Evolutionary conservation across 2,329 filamentous ascomycete species (phyloP), one percentile per base, ranked within the genome.

Genomic region (Colletotrichum nymphaeae): DNA sequence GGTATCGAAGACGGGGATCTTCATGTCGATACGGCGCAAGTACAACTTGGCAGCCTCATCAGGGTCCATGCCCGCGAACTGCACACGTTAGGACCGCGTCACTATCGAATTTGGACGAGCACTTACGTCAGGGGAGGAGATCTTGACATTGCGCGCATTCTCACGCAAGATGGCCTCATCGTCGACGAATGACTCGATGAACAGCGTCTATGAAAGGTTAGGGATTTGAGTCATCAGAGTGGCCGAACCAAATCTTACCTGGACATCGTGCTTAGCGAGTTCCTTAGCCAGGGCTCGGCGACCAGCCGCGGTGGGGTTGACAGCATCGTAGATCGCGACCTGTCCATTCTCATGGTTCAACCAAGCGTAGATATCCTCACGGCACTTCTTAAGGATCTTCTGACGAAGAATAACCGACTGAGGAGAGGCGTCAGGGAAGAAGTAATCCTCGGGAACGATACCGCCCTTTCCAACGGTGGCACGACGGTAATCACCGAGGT

Each of bases 281-380:
- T 99, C 97, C 83, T 97, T 98, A 5, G 95, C 95, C 22, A 99
- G 86, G 12, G 95, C 93, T 69, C 93, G 91, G 59, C 97, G 91
- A 19, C 95, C 95, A 71, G 90, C 91, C 24, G 94, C 92, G 24
- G 97, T 92, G 5, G 96, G 95, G 79, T 99, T 99, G 22, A 99
- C 97, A 32, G 97, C 97, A 83, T 99, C 97, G 81, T 98, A 99
- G 73, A 99, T 98, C 69, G 97, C 97, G 68, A 99, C 96, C 81
- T 99, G 97, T 14, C 97, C 97, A 78, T 98, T 98, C 80, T 98
- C 97, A 77, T 98, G 94, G 79, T 98, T 97, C 57, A 99, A 86
- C 88, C 98, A 99, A 68, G 93, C 93, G 80, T 98, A 98, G 70
- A 99, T 98, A 79, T 99, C 97, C 81, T 98, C 95, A 72, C 97